These are phyloP conservation scores for Bipolaris bicolor DNA, from an alignment of 2,329 filamentous ascomycete species.

Conservation along the genomic window DNA sequence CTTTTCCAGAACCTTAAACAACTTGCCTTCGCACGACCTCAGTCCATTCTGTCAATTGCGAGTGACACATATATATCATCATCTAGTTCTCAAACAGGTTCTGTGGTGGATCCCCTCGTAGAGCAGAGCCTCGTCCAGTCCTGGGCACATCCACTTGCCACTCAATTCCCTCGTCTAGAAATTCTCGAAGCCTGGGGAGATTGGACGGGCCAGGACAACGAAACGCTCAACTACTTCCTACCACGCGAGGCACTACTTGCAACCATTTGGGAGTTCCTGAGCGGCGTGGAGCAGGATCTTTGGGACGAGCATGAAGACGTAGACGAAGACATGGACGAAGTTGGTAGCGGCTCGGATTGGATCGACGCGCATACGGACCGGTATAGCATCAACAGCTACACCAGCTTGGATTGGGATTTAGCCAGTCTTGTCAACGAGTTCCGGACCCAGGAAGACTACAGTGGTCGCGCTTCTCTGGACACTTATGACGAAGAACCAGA, in stretches of 20 bases:
- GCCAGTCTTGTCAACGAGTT: conserved; percentile 24
- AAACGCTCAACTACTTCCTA: conserved; percentile 41
- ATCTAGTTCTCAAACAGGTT: conserved; percentile 14
- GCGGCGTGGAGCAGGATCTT: conserved; percentile 42
- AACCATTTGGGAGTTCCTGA: conserved; percentile 44
- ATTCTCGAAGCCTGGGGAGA: conserved; percentile 46
- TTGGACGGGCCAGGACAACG: conserved; percentile 36
- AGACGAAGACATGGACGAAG: conserved; percentile 26
- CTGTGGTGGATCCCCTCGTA: conserved; percentile 24
- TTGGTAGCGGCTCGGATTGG: conserved; percentile 2
- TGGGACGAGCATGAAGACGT: conserved; percentile 38
- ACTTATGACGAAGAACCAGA: conserved; percentile 31
- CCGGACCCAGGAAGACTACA: conserved; percentile 8
- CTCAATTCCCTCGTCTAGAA: conserved; percentile 39
- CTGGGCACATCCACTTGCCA: conserved; percentile 36
- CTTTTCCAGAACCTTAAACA: conserved; percentile 36
- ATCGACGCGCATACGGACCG: conserved; percentile 18
- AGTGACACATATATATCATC: conserved; percentile 24
- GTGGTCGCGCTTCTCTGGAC: conserved; percentile 9
- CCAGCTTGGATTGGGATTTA: conserved; percentile 21
- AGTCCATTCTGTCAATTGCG: conserved; percentile 31
- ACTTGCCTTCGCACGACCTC: conserved; percentile 38
- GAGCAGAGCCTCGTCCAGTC: conserved; percentile 37
- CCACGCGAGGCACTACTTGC: conserved; percentile 39
- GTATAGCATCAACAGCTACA: conserved; percentile 22